Evolutionary conservation across 345 rosid species (phyloP).

Genomic region (Eucalyptus fibrosa): DNA sequence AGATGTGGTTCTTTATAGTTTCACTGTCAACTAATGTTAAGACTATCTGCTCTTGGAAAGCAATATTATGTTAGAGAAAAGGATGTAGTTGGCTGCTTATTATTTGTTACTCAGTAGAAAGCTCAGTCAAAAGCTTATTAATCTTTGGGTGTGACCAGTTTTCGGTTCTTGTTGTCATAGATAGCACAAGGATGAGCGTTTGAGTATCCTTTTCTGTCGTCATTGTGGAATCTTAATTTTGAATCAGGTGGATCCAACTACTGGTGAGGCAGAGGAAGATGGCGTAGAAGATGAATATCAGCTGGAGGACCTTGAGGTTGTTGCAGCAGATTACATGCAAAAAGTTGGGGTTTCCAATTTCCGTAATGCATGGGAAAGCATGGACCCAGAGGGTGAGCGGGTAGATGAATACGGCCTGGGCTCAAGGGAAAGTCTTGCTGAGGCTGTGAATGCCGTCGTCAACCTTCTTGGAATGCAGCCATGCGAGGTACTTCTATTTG

Average conservation of each 20-base stretch:
- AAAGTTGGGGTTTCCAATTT: slow-evolving; percentile 85
- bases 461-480: slow-evolving; percentile 98
- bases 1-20: not conserved
- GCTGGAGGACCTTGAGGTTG: slow-evolving; percentile 91
- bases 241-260: slow-evolving; percentile 75
- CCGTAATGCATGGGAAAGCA: slow-evolving; percentile 95
- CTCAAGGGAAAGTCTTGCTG: slow-evolving; percentile 78
- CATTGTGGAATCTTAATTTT: not conserved
- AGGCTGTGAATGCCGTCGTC: slow-evolving; percentile 77
- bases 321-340: slow-evolving; percentile 83
- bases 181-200: not conserved
- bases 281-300: slow-evolving; percentile 98
- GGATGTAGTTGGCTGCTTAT: not conserved
- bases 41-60: not conserved
- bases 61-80: not conserved
- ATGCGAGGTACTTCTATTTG: slow-evolving; percentile 48
- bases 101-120: not conserved
- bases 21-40: not conserved
- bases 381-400: slow-evolving; percentile 66
- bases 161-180: not conserved
- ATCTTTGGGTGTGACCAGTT: not conserved
- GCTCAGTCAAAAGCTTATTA: not conserved
- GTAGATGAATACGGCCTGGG: slow-evolving; percentile 97
- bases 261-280: slow-evolving; percentile 89
- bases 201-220: not conserved